Evolutionary conservation across 1,284 basidiomycete genomes (phyloP).

Genomic region (Leccinum ambiguum): DNA sequence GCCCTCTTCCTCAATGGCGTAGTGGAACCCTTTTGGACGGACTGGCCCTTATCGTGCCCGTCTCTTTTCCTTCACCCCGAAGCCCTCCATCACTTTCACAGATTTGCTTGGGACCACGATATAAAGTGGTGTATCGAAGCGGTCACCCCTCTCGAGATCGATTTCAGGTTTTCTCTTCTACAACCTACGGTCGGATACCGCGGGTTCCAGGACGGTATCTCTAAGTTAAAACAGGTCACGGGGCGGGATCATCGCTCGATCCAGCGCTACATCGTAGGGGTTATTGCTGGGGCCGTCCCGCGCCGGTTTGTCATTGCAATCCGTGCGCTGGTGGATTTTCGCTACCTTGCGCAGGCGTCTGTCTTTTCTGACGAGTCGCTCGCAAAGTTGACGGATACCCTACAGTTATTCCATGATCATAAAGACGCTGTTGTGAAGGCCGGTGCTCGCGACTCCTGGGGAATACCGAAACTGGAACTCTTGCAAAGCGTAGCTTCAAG

Average conservation of each 20-base stretch:
- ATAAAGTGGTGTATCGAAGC: neutral
- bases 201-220: neutral
- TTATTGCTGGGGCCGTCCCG: neutral
- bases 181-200: neutral
- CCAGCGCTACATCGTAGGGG: neutral
- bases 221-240: neutral
- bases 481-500: neutral
- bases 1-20: neutral
- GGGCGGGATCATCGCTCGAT: neutral
- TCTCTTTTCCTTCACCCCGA: neutral
- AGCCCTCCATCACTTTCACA: neutral
- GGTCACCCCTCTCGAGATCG: neutral
- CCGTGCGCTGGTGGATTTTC: neutral
- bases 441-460: neutral
- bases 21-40: neutral
- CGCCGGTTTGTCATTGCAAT: neutral
- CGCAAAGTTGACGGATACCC: neutral
- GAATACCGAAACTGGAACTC: neutral
- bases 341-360: neutral
- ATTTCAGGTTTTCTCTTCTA: neutral
- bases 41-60: neutral
- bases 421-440: neutral
- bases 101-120: neutral
- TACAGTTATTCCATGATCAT: neutral
- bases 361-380: neutral